Conservation (phyloP, 1,139 yeast species). For the Meyerozyma guilliermondii region DNA sequence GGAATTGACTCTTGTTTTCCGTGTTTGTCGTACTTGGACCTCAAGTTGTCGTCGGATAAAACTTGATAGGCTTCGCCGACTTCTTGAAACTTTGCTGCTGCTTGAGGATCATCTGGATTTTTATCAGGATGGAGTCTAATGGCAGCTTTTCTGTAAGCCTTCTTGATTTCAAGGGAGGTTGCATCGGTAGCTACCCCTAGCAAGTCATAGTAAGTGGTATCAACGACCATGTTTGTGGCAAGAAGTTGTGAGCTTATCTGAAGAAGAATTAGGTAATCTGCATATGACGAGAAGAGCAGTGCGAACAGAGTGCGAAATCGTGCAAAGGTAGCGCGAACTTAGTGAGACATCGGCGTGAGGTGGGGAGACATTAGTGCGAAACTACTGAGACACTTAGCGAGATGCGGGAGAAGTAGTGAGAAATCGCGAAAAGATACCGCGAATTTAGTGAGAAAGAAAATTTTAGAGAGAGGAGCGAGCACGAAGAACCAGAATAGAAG, state of each 20-base stretch:
- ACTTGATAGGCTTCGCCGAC: slow-evolving; percentile 84
- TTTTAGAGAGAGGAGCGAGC: neutral
- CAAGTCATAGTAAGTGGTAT: slow-evolving; percentile 81
- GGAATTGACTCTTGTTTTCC: slow-evolving; percentile 87
- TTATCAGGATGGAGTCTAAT: slow-evolving; percentile 92
- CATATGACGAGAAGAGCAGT: slow-evolving; percentile 3
- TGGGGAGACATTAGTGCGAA: no score
- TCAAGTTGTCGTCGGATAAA: slow-evolving; percentile 64
- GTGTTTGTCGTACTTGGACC: slow-evolving; percentile 74
- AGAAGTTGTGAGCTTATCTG: slow-evolving; percentile 11
- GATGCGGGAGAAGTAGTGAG: no score
- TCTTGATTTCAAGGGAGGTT: slow-evolving; percentile 77
- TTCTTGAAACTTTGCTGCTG: slow-evolving; percentile 65
- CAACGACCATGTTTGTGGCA: slow-evolving; percentile 70
- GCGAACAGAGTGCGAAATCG: no score
- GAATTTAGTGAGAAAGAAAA: neutral
- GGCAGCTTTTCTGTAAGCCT: slow-evolving; percentile 89
- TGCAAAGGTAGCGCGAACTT: no score
- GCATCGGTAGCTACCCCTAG: slow-evolving; percentile 69
- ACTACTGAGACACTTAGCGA: no score
- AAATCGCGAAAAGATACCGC: no score
- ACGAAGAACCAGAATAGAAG: no score
- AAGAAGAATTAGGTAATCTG: slow-evolving; percentile 3
- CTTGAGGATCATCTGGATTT: slow-evolving; percentile 81
- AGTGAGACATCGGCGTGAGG: no score